phyloP scores from a whole-genome alignment of 306 rosid species.

The Sechiopsis laciniata region DNA sequence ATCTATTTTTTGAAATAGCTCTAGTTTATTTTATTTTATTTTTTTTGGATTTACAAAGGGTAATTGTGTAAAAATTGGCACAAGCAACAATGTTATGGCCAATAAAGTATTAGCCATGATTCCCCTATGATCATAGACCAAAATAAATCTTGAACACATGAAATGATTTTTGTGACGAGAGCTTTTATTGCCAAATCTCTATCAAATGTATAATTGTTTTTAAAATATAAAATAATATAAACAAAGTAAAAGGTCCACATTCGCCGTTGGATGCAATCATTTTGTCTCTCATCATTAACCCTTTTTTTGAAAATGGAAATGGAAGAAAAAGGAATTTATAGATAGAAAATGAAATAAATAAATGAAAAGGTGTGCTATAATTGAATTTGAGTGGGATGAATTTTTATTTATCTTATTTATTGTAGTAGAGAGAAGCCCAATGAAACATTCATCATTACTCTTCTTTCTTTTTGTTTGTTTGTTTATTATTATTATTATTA shows the following conservation, averaged over 20 bases:
- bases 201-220: background rate
- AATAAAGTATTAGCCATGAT: background rate
- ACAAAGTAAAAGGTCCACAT: constrained; percentile 47
- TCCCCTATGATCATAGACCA: constrained; percentile 10
- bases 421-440: constrained; percentile 15
- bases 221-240: background rate
- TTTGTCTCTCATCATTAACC: constrained; percentile 33
- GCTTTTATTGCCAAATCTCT: background rate
- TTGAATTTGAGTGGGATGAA: constrained; percentile 5
- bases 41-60: background rate
- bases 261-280: constrained; percentile 63
- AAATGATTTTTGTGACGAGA: background rate
- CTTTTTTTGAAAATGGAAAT: constrained; percentile 16
- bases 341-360: background rate
- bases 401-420: background rate
- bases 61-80: background rate
- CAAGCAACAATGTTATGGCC: background rate
- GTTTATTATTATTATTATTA: background rate
- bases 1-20: too few relatives aligned
- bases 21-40: background rate
- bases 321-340: background rate
- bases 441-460: constrained; percentile 16
- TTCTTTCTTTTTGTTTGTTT: background rate
- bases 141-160: constrained; percentile 8
- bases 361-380: background rate